phyloP scores from a whole-genome alignment of 306 rosid genomes.

The Trichosanthes truncata region DNA sequence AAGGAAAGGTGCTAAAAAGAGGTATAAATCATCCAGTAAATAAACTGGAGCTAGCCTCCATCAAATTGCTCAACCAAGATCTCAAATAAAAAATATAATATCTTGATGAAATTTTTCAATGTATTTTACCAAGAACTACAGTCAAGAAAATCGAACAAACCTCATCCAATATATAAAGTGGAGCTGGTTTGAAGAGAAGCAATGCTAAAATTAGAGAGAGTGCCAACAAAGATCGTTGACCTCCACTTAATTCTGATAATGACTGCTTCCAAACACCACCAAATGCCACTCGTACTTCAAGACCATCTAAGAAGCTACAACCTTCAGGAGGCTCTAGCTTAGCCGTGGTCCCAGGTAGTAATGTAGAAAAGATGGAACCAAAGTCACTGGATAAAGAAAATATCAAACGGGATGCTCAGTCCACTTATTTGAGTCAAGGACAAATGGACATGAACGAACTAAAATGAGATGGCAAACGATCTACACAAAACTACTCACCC shows the following conservation, averaged over 20 bases:
- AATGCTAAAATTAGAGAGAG: conserved; percentile 86
- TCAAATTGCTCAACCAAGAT: neutral
- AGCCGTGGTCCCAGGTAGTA: conserved; percentile 90
- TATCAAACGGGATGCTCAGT: neutral
- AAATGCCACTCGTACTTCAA: conserved; percentile 96
- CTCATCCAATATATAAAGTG: conserved; percentile 94
- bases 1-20: neutral
- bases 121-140: neutral
- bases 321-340: conserved; percentile 98
- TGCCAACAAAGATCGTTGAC: conserved; percentile 95
- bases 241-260: conserved; percentile 93
- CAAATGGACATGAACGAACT: conserved; percentile 5
- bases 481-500: conserved; percentile 27
- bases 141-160: conserved; percentile 22
- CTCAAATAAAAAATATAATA: neutral
- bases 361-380: conserved; percentile 90
- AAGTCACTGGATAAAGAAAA: conserved; percentile 58
- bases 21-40: neutral
- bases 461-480: neutral
- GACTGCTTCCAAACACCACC: conserved; percentile 98
- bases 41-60: neutral
- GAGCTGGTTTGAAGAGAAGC: conserved; percentile 98
- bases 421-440: neutral
- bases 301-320: conserved; percentile 85
- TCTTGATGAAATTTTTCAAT: neutral